Conservation (phyloP, 345 rosid species). For the sweet orange (Citrus sinensis) region DVS_A1.0 CM039166.1:18162501-18163000, state of each 20-base stretch:
- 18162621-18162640: neutral
- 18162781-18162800: neutral
- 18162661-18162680: neutral
- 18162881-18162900: no score
- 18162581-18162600: neutral
- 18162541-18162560: no score
- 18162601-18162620: neutral
- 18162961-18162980: no score
- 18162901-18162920: no score
- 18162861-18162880: neutral
- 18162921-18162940: no score
- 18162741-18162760: neutral
- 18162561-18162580: neutral
- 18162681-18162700: neutral
- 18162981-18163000: no score
- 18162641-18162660: neutral
- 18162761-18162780: neutral
- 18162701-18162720: neutral
- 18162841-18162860: neutral
- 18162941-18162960: no score
- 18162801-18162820: neutral
- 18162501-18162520: no score
- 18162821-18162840: neutral
- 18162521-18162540: no score
- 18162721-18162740: neutral